phyloP scores from a whole-genome alignment of 495 filamentous ascomycete genomes.

The Aspergillus taichungensis region DNA sequence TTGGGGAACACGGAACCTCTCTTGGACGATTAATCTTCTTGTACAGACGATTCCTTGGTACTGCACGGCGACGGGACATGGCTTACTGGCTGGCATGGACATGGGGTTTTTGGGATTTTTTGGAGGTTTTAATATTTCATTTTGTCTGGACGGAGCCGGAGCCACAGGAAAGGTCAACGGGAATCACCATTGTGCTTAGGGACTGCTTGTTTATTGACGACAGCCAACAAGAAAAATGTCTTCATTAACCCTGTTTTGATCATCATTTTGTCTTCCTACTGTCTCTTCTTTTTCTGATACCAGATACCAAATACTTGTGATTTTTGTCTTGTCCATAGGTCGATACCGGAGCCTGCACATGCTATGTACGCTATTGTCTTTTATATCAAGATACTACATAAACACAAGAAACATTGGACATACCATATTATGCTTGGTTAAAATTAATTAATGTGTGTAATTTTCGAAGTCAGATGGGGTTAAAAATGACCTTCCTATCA shows the following conservation, averaged over 20 bases:
- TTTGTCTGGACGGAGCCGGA: slow-evolving; percentile 4
- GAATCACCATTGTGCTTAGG: slow-evolving; percentile 5
- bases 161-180: slow-evolving; percentile 7
- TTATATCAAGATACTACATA: too few relatives aligned
- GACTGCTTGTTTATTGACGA: slow-evolving; percentile 2
- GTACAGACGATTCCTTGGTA: slow-evolving; percentile 29
- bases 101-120: slow-evolving; percentile 9
- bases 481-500: too few relatives aligned
- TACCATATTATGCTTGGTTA: too few relatives aligned
- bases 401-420: too few relatives aligned
- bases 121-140: slow-evolving; percentile 8
- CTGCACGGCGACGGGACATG: slow-evolving; percentile 7
- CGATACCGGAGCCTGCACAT: slow-evolving; percentile 6
- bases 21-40: slow-evolving; percentile 33
- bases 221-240: slow-evolving; percentile 1
- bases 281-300: slow-evolving; percentile 23
- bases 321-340: slow-evolving; percentile 8
- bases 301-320: slow-evolving; percentile 25
- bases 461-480: too few relatives aligned
- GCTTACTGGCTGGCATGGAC: slow-evolving; percentile 10
- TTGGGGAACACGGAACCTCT: slow-evolving; percentile 4
- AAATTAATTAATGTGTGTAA: too few relatives aligned
- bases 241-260: not conserved
- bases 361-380: slow-evolving; percentile 10
- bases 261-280: slow-evolving; percentile 6